Base-by-base conservation (phyloP, 495 filamentous ascomycete genomes). In the Talaromyces ruber region DNA sequence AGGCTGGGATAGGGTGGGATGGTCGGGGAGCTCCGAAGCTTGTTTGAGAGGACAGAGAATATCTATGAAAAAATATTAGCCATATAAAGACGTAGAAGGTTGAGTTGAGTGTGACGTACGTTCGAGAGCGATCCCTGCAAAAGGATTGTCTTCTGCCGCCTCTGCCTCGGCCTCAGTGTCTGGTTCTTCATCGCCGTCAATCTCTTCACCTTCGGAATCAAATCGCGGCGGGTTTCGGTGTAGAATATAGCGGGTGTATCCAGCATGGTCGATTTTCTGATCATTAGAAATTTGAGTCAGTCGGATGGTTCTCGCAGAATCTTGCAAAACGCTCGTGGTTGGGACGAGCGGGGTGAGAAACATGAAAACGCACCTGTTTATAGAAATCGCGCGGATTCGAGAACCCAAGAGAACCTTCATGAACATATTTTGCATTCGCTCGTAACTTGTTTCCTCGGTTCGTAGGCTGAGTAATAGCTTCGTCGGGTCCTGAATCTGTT, bases 381-480 rank as follows among this genome's bases (percentile, higher is more conserved):
- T 96, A 96, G n/a, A 87, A 82, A 22, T 86, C 81, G 24, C 89
- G 86, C 2, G 90, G 86, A 54, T 81, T 83, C 2, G 88, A 78
- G 53, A 84, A 82, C 30, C 89, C 85, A 63, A 94, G 73, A 52
- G 86, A 85, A 45, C 91, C 91, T 68, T 90, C 84, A 60, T 86
- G 88, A 50, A 95, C 85, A 73, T 89, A 90, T 70, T 84, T 82
- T 47, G 92, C 87, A 68, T 89, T 89, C 67, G 83, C 88, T 74
- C 90, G 90, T 62, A 98, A 82, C 71, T 96, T 99, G 71, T 96
- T 90, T 53, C 90, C 92, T 67, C 93, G 90, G 73, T 97, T 98
- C 7, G 89, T 92, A 58, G 84, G 84, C 69, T 86, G 83, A 47
- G 85, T 82, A 67, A 94, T 90, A 50, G 86, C 83, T 64, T 91